These are phyloP conservation scores for Eragrostis nindensis DNA, from an alignment of 176 grass and related monocot genomes.

Conservation along the genomic window DNA sequence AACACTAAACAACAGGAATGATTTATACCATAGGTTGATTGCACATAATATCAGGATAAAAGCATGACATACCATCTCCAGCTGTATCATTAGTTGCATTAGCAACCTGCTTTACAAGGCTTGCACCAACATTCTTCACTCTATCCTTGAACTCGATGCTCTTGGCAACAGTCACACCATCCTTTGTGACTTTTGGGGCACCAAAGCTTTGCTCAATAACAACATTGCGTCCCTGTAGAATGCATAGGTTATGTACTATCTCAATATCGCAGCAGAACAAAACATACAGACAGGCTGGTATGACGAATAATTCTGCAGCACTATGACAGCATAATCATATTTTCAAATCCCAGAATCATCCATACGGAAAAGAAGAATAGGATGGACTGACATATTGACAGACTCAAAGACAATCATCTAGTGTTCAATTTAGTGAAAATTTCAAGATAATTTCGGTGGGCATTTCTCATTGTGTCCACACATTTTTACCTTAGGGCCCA, in stretches of 20 bases:
- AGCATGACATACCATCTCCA: constrained; percentile 76
- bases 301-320: neutral
- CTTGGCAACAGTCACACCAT: constrained; percentile 96
- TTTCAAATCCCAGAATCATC: constrained; percentile 13
- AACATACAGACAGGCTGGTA: neutral
- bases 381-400: neutral
- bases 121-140: constrained; percentile 92
- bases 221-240: constrained; percentile 80
- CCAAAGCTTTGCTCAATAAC: constrained; percentile 97
- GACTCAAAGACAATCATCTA: neutral
- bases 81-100: constrained; percentile 96
- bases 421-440: constrained; percentile 3
- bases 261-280: neutral
- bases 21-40: neutral
- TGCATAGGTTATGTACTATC: too few relatives aligned
- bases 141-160: constrained; percentile 96
- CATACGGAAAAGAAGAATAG: neutral
- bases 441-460: neutral
- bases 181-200: constrained; percentile 98
- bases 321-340: neutral
- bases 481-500: constrained; percentile 91
- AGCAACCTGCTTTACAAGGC: constrained; percentile 97
- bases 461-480: neutral
- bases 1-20: neutral
- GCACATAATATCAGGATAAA: neutral